Conservation (phyloP, 768 basidiomycete genomes). For the Lactarius hengduanensis region DNA sequence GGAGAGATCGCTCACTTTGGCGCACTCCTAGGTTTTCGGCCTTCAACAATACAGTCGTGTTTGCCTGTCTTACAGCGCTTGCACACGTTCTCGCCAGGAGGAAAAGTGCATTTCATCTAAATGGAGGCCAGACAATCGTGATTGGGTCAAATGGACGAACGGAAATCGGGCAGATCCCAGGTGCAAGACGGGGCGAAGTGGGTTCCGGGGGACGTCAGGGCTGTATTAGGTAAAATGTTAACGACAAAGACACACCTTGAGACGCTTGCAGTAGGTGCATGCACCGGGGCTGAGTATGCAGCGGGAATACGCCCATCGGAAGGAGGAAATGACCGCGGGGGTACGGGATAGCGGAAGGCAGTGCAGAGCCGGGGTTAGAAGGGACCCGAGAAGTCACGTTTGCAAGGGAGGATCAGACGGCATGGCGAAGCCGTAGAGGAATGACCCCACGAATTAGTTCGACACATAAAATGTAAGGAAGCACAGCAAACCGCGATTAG, state of each 20-base stretch:
- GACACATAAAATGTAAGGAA: neutral
- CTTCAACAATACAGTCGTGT: constrained; percentile 81
- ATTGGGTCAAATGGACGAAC: constrained; percentile 13
- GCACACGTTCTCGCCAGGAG: constrained; percentile 69
- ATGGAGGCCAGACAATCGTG: neutral
- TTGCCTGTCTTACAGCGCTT: constrained; percentile 70
- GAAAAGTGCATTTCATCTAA: constrained; percentile 88
- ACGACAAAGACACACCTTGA: constrained; percentile 60
- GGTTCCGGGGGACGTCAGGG: constrained; percentile 12
- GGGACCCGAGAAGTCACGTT: constrained; percentile 11
- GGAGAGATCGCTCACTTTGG: constrained; percentile 66
- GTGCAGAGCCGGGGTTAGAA: constrained; percentile 13
- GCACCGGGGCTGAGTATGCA: constrained; percentile 61
- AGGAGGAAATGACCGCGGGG: constrained; percentile 6
- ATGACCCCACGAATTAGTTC: constrained; percentile 5
- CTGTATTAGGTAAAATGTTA: neutral
- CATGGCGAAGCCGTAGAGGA: neutral
- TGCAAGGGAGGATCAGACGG: neutral
- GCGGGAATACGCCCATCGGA: constrained; percentile 6
- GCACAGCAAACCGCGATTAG: neutral
- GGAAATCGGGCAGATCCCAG: neutral
- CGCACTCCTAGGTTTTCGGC: constrained; percentile 70
- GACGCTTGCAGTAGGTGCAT: constrained; percentile 82
- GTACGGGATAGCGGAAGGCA: constrained; percentile 15
- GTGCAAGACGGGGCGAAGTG: neutral